Evolutionary conservation across 768 basidiomycete species (phyloP), one percentile per base, ranked within the genome.

Genomic region (Sporobolomyces roseus): DNA sequence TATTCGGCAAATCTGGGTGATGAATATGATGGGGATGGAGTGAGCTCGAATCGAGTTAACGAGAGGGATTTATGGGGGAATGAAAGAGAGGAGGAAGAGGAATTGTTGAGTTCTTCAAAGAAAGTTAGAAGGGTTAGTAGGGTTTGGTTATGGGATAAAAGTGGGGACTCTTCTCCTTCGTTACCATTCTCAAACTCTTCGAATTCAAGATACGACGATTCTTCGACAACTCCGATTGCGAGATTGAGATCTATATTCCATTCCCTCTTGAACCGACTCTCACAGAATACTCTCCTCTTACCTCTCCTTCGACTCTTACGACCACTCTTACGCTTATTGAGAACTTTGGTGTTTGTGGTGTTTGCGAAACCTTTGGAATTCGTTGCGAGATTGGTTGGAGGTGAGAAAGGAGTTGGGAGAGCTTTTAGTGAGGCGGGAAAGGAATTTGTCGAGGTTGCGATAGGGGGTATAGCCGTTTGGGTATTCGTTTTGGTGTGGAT

Each of bases 111-210:
- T n/a, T n/a, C n/a, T n/a, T n/a, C n/a, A n/a, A n/a, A n/a, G n/a
- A 70, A 36, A 17, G 68, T 70, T 2, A 33, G 68, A 45, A 35
- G 68, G 7, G 68, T 70, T 12, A 35, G 29, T 23, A 23, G 63
- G 14, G 68, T 70, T 16, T 70, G 63, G 63, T 53, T 55, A 17
- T 70, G 68, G 68, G 68, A 58, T 7, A 65, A 48, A 62, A 52
- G n/a, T 41, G 27, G 23, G 17, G 17, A 41, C 23, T 38, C 32
- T 21, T 13, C 46, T 10, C 33, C 46, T 23, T 62, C 45, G 7
- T 33, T 32, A 7, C 53, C 10, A 43, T n/a, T 3, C 7, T 36
- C 23, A 21, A 36, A n/a, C n/a, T 43, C 49, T 14, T 5, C 21
- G 16, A 33, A 6, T 21, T 27, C 46, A 35, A 14, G 17, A 33